Evolutionary conservation across 352 stramenopile species (phyloP).

Genomic region (Chrysophaeum taylorii): DNA sequence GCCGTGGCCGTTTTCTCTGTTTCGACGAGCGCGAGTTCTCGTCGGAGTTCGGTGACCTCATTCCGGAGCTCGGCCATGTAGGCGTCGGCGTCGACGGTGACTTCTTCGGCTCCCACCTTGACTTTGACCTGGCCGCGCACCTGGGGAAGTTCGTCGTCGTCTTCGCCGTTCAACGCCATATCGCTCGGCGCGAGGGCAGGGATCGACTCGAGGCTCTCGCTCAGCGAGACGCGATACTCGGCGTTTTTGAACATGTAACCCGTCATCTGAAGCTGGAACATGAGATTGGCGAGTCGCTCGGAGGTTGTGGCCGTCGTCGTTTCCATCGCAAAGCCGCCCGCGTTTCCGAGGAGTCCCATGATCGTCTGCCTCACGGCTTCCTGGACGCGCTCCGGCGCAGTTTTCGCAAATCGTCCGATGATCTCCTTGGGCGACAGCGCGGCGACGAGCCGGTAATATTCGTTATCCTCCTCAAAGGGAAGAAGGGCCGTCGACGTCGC

Average conservation of each 20-base stretch:
- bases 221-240: conserved; percentile 53
- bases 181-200: neutral
- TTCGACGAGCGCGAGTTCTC: neutral
- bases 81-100: conserved; percentile 55
- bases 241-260: conserved; percentile 64
- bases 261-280: conserved; percentile 64
- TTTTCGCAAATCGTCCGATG: conserved; percentile 52
- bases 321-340: neutral
- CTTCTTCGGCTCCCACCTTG: conserved; percentile 32
- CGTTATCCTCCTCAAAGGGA: conserved; percentile 36
- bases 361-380: conserved; percentile 27
- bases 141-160: neutral
- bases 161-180: neutral
- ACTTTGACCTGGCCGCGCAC: conserved; percentile 25
- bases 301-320: conserved; percentile 21
- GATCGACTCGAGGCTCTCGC: conserved; percentile 34
- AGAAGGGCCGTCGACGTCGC: neutral
- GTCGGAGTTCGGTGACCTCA: conserved; percentile 35
- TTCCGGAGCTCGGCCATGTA: conserved; percentile 56
- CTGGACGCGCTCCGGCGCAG: conserved; percentile 39
- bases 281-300: conserved; percentile 53
- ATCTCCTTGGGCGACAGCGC: conserved; percentile 48
- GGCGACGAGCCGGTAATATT: conserved; percentile 52
- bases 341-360: conserved; percentile 14
- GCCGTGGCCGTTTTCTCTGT: conserved; percentile 33